Conservation (phyloP, 2,329 filamentous ascomycete species). For the Aureobasidium namibiae region DNA sequence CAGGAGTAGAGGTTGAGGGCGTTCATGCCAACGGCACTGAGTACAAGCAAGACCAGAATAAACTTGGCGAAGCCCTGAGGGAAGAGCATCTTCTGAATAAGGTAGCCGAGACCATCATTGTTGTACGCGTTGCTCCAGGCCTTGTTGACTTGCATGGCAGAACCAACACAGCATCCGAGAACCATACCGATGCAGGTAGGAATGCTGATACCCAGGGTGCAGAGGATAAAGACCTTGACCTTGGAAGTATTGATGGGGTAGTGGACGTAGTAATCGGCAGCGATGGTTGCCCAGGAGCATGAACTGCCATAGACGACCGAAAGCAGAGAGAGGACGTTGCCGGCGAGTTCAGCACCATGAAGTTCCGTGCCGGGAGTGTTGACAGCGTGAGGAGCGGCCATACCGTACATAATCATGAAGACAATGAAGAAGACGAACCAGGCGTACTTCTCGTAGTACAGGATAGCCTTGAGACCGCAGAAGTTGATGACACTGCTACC, state of each 20-base stretch:
- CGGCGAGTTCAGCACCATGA: conserved; percentile 23
- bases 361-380: conserved; percentile 24
- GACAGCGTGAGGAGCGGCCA: conserved; percentile 38
- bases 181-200: conserved; percentile 38
- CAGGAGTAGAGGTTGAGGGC: conserved; percentile 35
- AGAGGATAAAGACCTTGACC: conserved; percentile 35
- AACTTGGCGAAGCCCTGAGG: conserved; percentile 42
- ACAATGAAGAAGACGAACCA: conserved; percentile 42
- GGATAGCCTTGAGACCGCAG: conserved; percentile 35
- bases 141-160: not conserved
- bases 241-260: conserved; percentile 32
- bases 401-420: conserved; percentile 40
- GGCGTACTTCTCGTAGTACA: conserved; percentile 42
- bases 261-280: conserved; percentile 37
- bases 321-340: conserved; percentile 23
- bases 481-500: conserved; percentile 31
- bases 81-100: conserved; percentile 38
- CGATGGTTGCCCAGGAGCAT: conserved; percentile 33
- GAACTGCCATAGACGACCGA: conserved; percentile 32
- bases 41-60: conserved; percentile 32
- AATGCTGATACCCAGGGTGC: conserved; percentile 33
- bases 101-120: conserved; percentile 38
- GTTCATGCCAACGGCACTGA: conserved; percentile 30
- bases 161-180: conserved; percentile 12
- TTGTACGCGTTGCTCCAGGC: conserved; percentile 32